Percentiles rank a stretch among this genome's conserved stretches.
These are phyloP conservation scores for Ganoderma resinaceum DNA, from an alignment of 1,284 basidiomycete species.

Conservation along the genomic window DNA sequence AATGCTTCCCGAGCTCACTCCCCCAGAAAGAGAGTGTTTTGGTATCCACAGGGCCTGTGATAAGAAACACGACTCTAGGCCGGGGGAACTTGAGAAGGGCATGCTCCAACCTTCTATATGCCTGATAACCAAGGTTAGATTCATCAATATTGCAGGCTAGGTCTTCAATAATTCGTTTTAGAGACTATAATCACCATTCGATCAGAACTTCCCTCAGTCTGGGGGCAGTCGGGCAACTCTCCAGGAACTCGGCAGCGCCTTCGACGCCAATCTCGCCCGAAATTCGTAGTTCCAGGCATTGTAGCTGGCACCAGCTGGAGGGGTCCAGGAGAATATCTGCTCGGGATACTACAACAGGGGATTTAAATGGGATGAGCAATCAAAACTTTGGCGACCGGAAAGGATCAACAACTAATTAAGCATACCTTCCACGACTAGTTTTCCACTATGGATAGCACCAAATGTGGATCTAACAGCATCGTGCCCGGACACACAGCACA, in stretches of 20 bases:
- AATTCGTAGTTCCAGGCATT: background rate
- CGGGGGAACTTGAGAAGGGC: background rate
- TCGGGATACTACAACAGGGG: background rate
- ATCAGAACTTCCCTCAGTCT: background rate
- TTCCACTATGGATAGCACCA: background rate
- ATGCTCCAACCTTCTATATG: background rate
- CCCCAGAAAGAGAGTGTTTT: background rate
- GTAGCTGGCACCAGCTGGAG: background rate
- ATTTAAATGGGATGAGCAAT: background rate
- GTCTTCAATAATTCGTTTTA: background rate
- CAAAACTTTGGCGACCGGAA: background rate
- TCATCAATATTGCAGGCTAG: background rate
- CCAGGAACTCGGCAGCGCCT: background rate
- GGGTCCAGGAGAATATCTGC: background rate
- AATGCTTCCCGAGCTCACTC: background rate
- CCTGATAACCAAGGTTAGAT: background rate
- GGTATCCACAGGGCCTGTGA: background rate
- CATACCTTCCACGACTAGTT: background rate
- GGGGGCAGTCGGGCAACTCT: background rate
- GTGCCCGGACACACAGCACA: background rate
- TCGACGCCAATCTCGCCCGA: background rate
- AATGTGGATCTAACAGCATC: background rate
- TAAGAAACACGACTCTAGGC: background rate
- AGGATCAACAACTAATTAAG: background rate
- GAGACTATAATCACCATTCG: background rate